Evolutionary conservation across 1,284 basidiomycete species (phyloP).

Genomic region (Moesziomyces sp.): DNA sequence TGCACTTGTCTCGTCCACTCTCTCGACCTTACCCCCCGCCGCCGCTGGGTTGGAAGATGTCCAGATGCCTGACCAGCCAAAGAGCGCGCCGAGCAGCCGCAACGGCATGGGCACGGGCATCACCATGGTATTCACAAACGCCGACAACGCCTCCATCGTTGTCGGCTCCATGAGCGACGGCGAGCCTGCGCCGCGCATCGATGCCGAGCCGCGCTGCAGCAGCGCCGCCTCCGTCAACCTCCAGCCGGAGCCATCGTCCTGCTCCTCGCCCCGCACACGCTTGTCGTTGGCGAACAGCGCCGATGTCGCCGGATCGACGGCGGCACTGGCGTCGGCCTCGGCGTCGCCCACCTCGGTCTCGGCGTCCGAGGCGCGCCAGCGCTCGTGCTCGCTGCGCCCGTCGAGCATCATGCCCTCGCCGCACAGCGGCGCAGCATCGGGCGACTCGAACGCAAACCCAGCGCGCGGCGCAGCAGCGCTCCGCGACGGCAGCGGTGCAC

Average conservation of each 20-base stretch:
- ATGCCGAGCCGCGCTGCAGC: slow-evolving; percentile 20
- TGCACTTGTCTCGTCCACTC: slow-evolving; percentile 7
- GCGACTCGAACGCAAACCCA: slow-evolving; percentile 30
- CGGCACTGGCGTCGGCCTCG: neutral
- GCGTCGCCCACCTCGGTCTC: slow-evolving; percentile 9
- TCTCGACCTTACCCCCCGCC: neutral
- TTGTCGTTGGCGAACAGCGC: slow-evolving; percentile 37
- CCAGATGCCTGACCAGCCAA: slow-evolving; percentile 40
- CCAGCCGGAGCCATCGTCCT: neutral
- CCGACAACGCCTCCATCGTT: slow-evolving; percentile 42
- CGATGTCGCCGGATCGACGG: slow-evolving; percentile 20
- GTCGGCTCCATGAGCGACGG: slow-evolving; percentile 37
- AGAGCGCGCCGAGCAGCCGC: slow-evolving; percentile 36
- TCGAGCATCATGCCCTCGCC: slow-evolving; percentile 28
- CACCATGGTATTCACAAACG: slow-evolving; percentile 50
- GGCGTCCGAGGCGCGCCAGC: slow-evolving; percentile 3
- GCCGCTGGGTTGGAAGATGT: neutral
- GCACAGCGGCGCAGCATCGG: slow-evolving; percentile 17
- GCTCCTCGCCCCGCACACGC: slow-evolving; percentile 29
- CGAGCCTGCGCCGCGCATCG: slow-evolving; percentile 11
- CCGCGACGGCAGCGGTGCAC: neutral
- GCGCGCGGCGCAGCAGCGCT: slow-evolving; percentile 1
- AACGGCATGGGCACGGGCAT: slow-evolving; percentile 51
- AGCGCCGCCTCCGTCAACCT: slow-evolving; percentile 44
- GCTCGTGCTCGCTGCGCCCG: slow-evolving; percentile 29